Base-by-base conservation (phyloP, 148 eudicot species). In the Heliosperma pusillum region DNA sequence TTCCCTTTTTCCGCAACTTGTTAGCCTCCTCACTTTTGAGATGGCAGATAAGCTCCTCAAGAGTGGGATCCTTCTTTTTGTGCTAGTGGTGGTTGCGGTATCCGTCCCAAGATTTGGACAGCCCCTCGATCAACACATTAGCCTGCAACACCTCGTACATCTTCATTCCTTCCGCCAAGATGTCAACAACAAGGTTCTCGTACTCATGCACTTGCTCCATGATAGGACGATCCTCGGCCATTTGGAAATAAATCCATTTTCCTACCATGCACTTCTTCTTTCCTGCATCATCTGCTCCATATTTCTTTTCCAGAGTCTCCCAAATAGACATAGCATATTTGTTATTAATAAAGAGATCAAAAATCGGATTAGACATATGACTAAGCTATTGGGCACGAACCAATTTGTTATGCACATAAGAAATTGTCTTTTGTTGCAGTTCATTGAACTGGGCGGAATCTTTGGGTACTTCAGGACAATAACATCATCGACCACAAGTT, bases 11-110 rank as follows among this genome's bases (percentile, higher is more conserved):
- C 1, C 21, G n/a, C 24, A 59, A 21, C 16, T 16, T 59, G 21
- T 59, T 59, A 21, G 63, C 63, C 24, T n/a, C n/a, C n/a, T n/a
- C n/a, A n/a, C n/a, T n/a, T n/a, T n/a, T n/a, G n/a, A n/a, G n/a
- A n/a, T n/a, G 56, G n/a, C 15, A 1, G 13, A 63, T 25, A 0
- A 63, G 10, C 3, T 63, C 30, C 4, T 63, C 13, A 3, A 26
- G 27, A 26, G 67, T 63, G 3, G 26, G 9, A 63, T 66, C 69
- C 11, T 33, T 66, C 45, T 33, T 66, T 21, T 66, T 66, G 69
- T 66, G 69, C n/a, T 66, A 30, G 15, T 30, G 12, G 5, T 33
- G 1, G 19, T 66, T 33, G 11, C n/a, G n/a, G 11, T 66, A 66
- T 21, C 17, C 45, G 8, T 30, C 33, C 69, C 69, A 66, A 0